Conservation (phyloP, 2,329 filamentous ascomycete genomes). For the Sporothrix euskadiensis region DNA sequence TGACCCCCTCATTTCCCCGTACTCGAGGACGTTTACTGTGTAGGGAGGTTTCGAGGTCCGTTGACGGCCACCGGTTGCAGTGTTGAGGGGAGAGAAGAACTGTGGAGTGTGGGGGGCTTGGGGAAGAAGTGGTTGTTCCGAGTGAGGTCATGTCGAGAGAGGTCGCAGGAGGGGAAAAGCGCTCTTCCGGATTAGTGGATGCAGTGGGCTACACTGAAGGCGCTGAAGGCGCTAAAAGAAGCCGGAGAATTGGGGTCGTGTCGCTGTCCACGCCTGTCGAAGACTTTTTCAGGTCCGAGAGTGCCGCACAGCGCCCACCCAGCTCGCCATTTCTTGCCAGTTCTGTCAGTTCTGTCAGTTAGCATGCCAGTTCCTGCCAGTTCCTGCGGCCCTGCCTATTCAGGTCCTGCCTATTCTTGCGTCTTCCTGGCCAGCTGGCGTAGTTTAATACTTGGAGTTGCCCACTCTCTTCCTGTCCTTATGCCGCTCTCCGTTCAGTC, state of each 20-base stretch:
- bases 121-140: no score
- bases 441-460: neutral
- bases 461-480: neutral
- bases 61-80: neutral
- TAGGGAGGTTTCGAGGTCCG: neutral
- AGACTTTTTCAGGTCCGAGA: neutral
- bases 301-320: neutral
- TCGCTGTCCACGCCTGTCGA: neutral
- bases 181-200: constrained; percentile 9
- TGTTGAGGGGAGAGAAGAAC: no score
- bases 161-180: constrained; percentile 7
- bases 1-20: neutral
- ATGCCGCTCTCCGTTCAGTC: neutral
- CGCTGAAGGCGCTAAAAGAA: neutral
- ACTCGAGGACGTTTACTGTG: neutral
- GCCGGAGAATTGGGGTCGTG: neutral
- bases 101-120: constrained; percentile 12
- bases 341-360: no score
- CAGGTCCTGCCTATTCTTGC: neutral
- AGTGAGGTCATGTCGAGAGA: no score
- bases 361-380: no score
- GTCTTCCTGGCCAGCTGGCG: neutral
- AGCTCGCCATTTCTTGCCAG: neutral
- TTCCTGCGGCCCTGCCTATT: no score
- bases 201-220: neutral